Evolutionary conservation across 2,329 filamentous ascomycete genomes (phyloP).

Genomic region (Rhynchosporium agropyri): DNA sequence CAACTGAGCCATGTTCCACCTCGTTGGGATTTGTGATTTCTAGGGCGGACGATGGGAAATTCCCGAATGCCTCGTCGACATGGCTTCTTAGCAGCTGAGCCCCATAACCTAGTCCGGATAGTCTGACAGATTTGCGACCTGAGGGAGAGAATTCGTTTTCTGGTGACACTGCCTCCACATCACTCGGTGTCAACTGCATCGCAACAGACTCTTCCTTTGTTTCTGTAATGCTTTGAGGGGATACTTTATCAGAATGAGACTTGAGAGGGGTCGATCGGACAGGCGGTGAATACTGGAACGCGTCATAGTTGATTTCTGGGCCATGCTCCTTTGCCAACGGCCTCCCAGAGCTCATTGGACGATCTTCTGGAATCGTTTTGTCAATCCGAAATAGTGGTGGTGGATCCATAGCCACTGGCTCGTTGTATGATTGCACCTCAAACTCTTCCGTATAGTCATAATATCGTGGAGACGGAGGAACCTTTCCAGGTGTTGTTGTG

Average conservation of each 20-base stretch:
- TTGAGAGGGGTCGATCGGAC: background rate
- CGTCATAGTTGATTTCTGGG: background rate
- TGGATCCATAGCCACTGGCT: constrained; percentile 29
- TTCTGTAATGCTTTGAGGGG: background rate
- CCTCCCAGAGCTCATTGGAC: constrained; percentile 31
- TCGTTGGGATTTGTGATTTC: constrained; percentile 22
- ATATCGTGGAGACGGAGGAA: constrained; percentile 39
- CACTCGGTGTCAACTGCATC: background rate
- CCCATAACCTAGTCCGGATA: constrained; percentile 31
- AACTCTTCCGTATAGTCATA: constrained; percentile 45
- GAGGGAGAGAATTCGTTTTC: background rate
- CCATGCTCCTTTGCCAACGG: constrained; percentile 15
- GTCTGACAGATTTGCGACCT: constrained; percentile 23
- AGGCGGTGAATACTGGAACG: background rate
- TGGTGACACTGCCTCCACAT: background rate
- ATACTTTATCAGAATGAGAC: background rate
- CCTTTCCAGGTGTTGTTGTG: constrained; percentile 38
- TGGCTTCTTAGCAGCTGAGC: constrained; percentile 34
- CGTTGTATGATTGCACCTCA: constrained; percentile 34
- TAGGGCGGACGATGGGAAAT: constrained; percentile 28
- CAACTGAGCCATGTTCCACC: background rate
- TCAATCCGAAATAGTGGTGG: constrained; percentile 38
- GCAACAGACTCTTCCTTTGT: background rate
- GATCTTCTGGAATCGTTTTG: constrained; percentile 40
- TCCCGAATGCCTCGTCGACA: constrained; percentile 37